These are phyloP conservation scores for Dactylellina drechsleri DNA, from an alignment of 2,329 filamentous ascomycete species.

Conservation along the genomic window DNA sequence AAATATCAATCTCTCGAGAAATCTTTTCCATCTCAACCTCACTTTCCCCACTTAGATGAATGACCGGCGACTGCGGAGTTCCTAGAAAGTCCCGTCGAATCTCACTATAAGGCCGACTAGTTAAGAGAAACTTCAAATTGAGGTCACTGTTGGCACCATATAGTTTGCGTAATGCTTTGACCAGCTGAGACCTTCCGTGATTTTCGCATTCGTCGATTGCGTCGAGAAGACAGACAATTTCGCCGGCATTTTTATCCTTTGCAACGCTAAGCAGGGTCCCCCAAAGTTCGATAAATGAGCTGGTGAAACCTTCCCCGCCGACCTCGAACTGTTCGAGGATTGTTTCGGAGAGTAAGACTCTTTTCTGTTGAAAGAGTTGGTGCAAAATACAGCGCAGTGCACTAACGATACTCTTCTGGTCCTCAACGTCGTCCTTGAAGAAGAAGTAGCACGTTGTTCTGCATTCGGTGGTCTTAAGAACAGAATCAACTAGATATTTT, in stretches of 20 bases:
- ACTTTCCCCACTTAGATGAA: constrained; percentile 52
- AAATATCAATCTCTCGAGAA: constrained; percentile 56
- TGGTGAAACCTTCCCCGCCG: neutral
- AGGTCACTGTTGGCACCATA: constrained; percentile 49
- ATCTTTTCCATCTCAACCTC: constrained; percentile 56
- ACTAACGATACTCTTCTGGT: constrained; percentile 59
- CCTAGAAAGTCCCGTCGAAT: too few species aligned
- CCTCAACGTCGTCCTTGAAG: constrained; percentile 63
- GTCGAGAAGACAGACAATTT: constrained; percentile 62
- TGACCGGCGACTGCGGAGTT: too few species aligned
- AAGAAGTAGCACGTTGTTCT: constrained; percentile 63
- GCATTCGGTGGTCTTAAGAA: constrained; percentile 55
- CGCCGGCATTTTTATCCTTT: constrained; percentile 16
- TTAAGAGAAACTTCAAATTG: constrained; percentile 62
- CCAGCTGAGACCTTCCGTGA: constrained; percentile 57
- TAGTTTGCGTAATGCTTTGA: constrained; percentile 57
- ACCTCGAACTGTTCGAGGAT: constrained; percentile 10
- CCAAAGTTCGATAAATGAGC: constrained; percentile 27
- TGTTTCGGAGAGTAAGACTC: constrained; percentile 39
- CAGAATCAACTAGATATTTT: constrained; percentile 61
- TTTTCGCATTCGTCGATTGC: constrained; percentile 65
- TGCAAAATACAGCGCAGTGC: constrained; percentile 62
- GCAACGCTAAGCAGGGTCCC: constrained; percentile 7
- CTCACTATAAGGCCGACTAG: constrained; percentile 59
- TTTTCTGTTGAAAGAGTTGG: constrained; percentile 61